A percentile compares a stretch with the other conserved stretches of the same genome.
These are phyloP conservation scores for Pestalotiopsis sp. DNA, from an alignment of 2,329 filamentous ascomycete genomes.

Conservation along the genomic window DNA sequence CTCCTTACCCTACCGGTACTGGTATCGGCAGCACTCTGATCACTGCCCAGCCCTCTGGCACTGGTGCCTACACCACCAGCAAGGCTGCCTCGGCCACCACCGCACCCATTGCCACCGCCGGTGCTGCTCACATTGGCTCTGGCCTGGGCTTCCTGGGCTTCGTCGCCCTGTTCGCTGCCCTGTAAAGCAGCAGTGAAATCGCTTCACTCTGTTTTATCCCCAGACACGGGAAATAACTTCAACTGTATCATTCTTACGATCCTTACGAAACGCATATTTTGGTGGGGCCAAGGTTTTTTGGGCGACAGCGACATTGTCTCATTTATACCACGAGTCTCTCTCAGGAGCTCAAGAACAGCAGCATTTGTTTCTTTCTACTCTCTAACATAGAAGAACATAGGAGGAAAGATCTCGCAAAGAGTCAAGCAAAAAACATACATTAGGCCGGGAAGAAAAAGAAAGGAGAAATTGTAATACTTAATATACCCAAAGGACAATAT, in stretches of 20 bases:
- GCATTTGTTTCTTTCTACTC: not conserved
- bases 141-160: constrained; percentile 49
- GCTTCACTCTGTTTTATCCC: not conserved
- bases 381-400: not conserved
- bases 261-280: constrained; percentile 45
- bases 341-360: not conserved
- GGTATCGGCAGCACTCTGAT: constrained; percentile 33
- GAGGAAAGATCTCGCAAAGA: not conserved
- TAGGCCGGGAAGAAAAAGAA: not conserved
- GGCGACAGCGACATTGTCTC: not conserved
- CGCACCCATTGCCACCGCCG: constrained; percentile 33
- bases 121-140: constrained; percentile 37
- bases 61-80: constrained; percentile 25
- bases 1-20: constrained; percentile 21
- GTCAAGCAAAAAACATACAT: not conserved
- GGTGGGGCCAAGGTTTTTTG: constrained; percentile 4
- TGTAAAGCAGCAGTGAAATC: constrained; percentile 38
- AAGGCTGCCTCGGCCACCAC: constrained; percentile 21
- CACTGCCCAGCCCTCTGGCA: constrained; percentile 40
- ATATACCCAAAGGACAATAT: constrained; percentile 10
- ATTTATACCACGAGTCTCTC: constrained; percentile 5
- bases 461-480: constrained; percentile 10
- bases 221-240: constrained; percentile 15
- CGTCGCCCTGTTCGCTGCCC: constrained; percentile 46
- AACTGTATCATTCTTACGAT: constrained; percentile 57